Base-by-base conservation (phyloP, 2,329 filamentous ascomycete species). In the Penicillium sp. region DNA sequence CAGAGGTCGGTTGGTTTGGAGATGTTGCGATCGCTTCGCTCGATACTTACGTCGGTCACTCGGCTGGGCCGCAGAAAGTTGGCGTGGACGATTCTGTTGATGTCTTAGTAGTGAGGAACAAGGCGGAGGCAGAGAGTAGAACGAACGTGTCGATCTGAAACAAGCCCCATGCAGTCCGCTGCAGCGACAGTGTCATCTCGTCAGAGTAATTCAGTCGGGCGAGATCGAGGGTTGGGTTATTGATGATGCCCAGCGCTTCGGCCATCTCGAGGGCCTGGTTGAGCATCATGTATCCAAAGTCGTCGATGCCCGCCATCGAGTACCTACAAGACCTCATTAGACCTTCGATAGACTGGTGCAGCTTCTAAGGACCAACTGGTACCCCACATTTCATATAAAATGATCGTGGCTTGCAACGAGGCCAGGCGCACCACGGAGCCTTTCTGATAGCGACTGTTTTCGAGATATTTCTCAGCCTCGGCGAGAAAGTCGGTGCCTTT, bases 81-180 rank as follows among this genome's bases (percentile, higher is more conserved):
- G 15, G 66, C 66, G 29, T 70, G 68, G 5, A 69, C 67, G 11
- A 70, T 60, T n/a, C 62, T 64, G 48, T 30, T 7, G 7, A n/a
- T 7, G 9, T 41, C 29, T 13, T 7, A 38, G 19, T 21, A 31
- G 11, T 41, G 19, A n/a, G 26, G 2, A 23, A 15, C 6, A 17
- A 21, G 7, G 3, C 17, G 3, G 17, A 5, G 19, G 17, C 31
- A 11, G 17, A 41, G 8, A 9, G 5, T 31, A 65, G 31, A 9
- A 13, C 70, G 54, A 60, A 73, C 71, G 71, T 72, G 47, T 74
- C 71, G 26, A 70, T 62, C 49, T 74, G 70, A 64, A 68, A 75
- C 30, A 69, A 50, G 29, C 65, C 70, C 70, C 64, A 70, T n/a
- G 64, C 65, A 46, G 66, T 71, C 62, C 63, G 67, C 58, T 62